Conservation (phyloP, 2,329 filamentous ascomycete genomes). For the Sarocladium brachiariae region DNA sequence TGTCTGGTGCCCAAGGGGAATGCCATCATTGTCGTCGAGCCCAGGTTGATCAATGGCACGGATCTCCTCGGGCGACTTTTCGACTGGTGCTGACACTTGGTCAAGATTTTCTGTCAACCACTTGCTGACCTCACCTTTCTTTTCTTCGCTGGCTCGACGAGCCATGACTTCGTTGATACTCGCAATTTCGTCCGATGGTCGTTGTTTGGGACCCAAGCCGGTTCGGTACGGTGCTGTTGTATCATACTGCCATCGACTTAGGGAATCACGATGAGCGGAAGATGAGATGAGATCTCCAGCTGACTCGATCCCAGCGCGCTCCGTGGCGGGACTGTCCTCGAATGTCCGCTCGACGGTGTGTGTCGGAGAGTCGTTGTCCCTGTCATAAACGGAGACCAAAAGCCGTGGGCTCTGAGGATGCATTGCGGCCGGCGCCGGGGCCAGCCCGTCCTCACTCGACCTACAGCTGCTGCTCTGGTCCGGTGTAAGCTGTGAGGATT, state of each 20-base stretch:
- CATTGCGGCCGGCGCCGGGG: conserved; percentile 34
- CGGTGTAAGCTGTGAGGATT: conserved; percentile 38
- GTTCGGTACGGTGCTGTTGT: conserved; percentile 18
- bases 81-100: conserved; percentile 19
- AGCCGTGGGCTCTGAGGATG: conserved; percentile 44
- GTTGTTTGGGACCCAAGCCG: conserved; percentile 36
- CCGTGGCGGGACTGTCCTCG: conserved; percentile 28
- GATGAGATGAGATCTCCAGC: conserved; percentile 34
- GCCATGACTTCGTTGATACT: conserved; percentile 44
- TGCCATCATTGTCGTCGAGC: conserved; percentile 31
- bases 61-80: conserved; percentile 17
- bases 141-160: conserved; percentile 34
- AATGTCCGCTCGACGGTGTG: conserved; percentile 35
- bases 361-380: conserved; percentile 27
- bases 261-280: conserved; percentile 27
- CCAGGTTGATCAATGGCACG: conserved; percentile 16
- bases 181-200: conserved; percentile 33
- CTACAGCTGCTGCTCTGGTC: conserved; percentile 41
- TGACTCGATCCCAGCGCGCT: conserved; percentile 25
- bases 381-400: conserved; percentile 50
- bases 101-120: conserved; percentile 39
- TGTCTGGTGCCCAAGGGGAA: conserved; percentile 40
- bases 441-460: conserved; percentile 44
- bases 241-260: conserved; percentile 35
- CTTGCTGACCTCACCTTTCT: conserved; percentile 41